These are phyloP conservation scores for Populus hybrid DNA, from an alignment of 441 rosid species.

Conservation along the genomic window DNA sequence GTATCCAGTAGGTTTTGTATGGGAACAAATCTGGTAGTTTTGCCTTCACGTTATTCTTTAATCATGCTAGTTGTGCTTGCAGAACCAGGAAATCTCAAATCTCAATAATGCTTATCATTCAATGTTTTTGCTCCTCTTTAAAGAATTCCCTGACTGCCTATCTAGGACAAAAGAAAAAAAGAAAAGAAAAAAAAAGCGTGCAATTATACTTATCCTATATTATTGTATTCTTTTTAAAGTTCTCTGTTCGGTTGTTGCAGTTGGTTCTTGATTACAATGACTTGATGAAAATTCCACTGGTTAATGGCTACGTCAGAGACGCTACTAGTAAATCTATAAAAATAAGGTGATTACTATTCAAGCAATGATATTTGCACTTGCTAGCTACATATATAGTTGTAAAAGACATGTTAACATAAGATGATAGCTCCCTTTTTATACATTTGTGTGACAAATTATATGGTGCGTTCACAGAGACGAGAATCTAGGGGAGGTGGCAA, in stretches of 20 bases:
- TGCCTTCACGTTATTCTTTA: not conserved
- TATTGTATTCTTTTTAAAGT: not conserved
- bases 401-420: not conserved
- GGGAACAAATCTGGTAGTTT: not conserved
- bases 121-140: not conserved
- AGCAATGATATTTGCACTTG: conserved; percentile 2
- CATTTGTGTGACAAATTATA: not conserved
- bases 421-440: not conserved
- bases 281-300: conserved; percentile 54
- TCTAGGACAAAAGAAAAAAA: not conserved
- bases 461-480: conserved; percentile 44
- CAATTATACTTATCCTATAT: not conserved
- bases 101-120: not conserved
- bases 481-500: conserved; percentile 59
- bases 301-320: conserved; percentile 42
- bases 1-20: not conserved
- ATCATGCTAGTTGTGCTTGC: not conserved
- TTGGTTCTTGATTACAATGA: conserved; percentile 65
- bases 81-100: not conserved
- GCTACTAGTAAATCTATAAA: conserved; percentile 6
- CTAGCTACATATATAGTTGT: not conserved
- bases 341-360: conserved; percentile 40
- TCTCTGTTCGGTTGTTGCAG: conserved; percentile 32
- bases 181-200: not conserved
- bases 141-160: not conserved